Conservation (phyloP, 2,329 filamentous ascomycete genomes). For the Monosporascus sp. region DNA sequence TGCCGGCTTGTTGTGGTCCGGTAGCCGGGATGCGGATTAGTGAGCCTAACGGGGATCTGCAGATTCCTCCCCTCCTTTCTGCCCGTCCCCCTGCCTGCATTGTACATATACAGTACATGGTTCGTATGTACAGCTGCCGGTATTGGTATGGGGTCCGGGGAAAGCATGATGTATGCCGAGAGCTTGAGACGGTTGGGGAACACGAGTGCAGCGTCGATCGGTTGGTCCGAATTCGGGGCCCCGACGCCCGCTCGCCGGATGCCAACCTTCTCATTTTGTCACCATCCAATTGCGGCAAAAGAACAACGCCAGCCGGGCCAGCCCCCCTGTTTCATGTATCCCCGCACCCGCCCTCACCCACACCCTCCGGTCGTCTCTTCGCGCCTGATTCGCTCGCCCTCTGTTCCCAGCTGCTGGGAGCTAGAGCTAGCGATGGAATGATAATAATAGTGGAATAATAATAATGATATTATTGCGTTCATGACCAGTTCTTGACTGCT, state of each 20-base stretch:
- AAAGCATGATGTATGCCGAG: not conserved
- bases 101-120: not conserved
- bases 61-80: not conserved
- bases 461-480: too few species aligned
- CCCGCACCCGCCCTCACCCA: not conserved
- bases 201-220: not conserved
- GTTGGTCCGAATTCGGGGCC: not conserved
- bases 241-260: not conserved
- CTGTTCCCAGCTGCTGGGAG: not conserved
- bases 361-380: not conserved
- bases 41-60: not conserved
- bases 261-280: not conserved
- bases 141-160: not conserved
- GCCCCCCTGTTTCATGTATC: not conserved
- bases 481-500: too few species aligned
- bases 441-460: too few species aligned
- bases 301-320: not conserved
- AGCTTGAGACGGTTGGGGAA: not conserved
- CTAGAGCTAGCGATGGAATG: too few species aligned
- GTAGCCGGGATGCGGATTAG: not conserved
- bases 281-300: too few species aligned
- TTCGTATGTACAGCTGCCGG: not conserved
- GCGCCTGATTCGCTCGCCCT: not conserved
- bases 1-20: not conserved
- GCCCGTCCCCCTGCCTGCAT: not conserved